Conservation (phyloP, 2,329 filamentous ascomycete species). For the Aspergillus tanneri region DNA sequence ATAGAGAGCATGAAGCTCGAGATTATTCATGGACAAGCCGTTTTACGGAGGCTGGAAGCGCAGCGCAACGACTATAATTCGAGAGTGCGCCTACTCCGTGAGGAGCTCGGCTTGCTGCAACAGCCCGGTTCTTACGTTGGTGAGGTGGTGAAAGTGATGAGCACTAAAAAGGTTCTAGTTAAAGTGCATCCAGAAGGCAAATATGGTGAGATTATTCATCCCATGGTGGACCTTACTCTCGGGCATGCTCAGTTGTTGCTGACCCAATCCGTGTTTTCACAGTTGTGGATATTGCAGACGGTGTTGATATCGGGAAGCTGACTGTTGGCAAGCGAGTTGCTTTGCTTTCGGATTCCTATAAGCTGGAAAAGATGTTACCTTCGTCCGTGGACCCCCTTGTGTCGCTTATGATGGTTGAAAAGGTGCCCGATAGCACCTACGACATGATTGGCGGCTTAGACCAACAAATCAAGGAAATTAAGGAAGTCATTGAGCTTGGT, state of each 20-base stretch:
- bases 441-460: slow-evolving; percentile 99
- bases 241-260: slow-evolving; percentile 4
- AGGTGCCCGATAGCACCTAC: slow-evolving; percentile 98
- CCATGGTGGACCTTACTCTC: neutral
- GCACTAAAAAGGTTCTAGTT: slow-evolving; percentile 97
- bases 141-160: slow-evolving; percentile 99
- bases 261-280: slow-evolving; percentile 6
- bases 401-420: slow-evolving; percentile 99
- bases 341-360: slow-evolving; percentile 94
- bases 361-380: slow-evolving; percentile 96
- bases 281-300: slow-evolving; percentile 96
- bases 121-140: slow-evolving; percentile 98
- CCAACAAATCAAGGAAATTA: slow-evolving; percentile 99
- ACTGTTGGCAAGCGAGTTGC: slow-evolving; percentile 97
- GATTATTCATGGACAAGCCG: slow-evolving; percentile 97
- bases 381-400: slow-evolving; percentile 98
- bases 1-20: slow-evolving; percentile 99
- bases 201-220: slow-evolving; percentile 68
- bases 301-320: slow-evolving; percentile 91
- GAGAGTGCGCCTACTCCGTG: slow-evolving; percentile 85
- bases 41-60: slow-evolving; percentile 89
- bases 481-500: slow-evolving; percentile 98
- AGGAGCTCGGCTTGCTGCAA: slow-evolving; percentile 93
- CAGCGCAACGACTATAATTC: slow-evolving; percentile 99
- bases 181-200: slow-evolving; percentile 99